Conservation (phyloP, 2,329 filamentous ascomycete species). For the Aspergillus sp. region DNA sequence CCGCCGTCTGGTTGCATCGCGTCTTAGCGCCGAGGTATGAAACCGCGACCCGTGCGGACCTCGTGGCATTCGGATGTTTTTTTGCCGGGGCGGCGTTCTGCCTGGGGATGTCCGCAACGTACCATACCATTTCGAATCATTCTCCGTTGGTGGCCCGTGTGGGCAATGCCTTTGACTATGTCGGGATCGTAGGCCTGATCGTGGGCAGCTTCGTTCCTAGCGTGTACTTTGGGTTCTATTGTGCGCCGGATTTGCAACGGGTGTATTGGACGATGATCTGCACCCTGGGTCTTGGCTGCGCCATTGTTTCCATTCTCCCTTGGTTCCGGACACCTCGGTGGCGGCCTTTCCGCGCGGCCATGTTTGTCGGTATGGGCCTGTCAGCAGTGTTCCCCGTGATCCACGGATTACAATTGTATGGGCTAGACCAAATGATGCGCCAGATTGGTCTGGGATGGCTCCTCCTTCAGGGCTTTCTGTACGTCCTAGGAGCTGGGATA, state of each 20-base stretch:
- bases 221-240: conserved; percentile 83
- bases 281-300: conserved; percentile 72
- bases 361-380: conserved; percentile 86
- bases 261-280: conserved; percentile 79
- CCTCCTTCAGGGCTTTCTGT: conserved; percentile 74
- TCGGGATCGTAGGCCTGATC: conserved; percentile 88
- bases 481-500: conserved; percentile 79
- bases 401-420: conserved; percentile 70
- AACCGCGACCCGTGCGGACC: conserved; percentile 61
- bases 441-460: conserved; percentile 82
- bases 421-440: conserved; percentile 62
- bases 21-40: conserved; percentile 65
- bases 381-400: conserved; percentile 81
- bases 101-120: conserved; percentile 79
- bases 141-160: conserved; percentile 73
- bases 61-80: conserved; percentile 75
- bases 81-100: conserved; percentile 72
- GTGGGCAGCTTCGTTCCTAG: conserved; percentile 88
- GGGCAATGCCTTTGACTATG: conserved; percentile 92
- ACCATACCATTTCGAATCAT: conserved; percentile 83
- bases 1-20: conserved; percentile 55
- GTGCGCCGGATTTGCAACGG: conserved; percentile 62
- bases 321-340: conserved; percentile 80
- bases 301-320: conserved; percentile 74
- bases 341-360: conserved; percentile 79